Evolutionary conservation across 139 green algal genomes (phyloP), one percentile per base, ranked within the genome.

Genomic region (Tetraselmis striata): DNA sequence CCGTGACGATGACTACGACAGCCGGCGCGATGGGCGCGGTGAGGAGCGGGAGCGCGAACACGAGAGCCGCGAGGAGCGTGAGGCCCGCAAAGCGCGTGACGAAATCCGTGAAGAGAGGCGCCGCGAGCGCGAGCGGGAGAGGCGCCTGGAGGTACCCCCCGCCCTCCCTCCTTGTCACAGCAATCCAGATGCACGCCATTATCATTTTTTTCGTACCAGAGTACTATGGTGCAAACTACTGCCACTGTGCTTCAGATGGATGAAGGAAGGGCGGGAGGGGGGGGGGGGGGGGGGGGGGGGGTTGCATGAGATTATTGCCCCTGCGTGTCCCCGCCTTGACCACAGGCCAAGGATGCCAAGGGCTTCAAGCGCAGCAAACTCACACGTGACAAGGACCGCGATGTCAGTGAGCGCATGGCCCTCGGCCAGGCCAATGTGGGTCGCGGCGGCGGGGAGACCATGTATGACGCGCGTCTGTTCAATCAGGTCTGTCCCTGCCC

Each of bases 391-490:
- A 83, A 92, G n/a, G 94, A 98, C 81, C 88, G 95, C 29, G 96
- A 99, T 84, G 90, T 99, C 75, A 94, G 88, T 27, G 96, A 99
- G 85, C 95, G 94, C 86, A 90, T 98, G 32, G 93, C 93, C 26
- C 89, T 96, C 59, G 94, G 94, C 1, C 89, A 94, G 81, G 93
- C 90, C 5, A 85, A 83, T 24, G 45, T 80, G 22, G 79, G 67
- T 76, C 84, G 84, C 29, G 88, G 81, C 1, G 87, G 86, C 32
- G 93, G 93, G 28, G 95, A 98, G 89, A 93, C 94, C 28, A 92
- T 95, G 92, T 99, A 99, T 88, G 96, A 99, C 91, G 92, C 96
- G 86, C 92, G 96, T 1, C 90, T 99, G 78, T 99, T 99, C 92
- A 99, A 99, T 91, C 96, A 98, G 90, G 96, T 98, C 5, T 25